Conservation (phyloP, 176 grass and related monocot genomes). For the Thinopyrum elongatum region DNA sequence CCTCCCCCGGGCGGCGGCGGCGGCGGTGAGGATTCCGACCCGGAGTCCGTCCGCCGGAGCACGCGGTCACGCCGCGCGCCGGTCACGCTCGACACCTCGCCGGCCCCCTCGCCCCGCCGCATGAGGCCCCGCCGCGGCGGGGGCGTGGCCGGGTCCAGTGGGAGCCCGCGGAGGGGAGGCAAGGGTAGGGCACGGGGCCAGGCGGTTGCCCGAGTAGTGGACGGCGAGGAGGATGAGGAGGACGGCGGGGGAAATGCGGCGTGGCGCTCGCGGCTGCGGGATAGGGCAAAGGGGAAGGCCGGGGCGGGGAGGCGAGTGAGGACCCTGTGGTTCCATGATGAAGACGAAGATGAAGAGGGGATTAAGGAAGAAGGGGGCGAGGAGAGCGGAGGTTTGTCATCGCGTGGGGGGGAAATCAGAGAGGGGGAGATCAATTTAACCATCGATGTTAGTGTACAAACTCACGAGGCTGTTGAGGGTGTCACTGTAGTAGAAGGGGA, state of each 20-base stretch:
- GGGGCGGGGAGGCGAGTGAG: conserved; percentile 33
- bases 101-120: conserved; percentile 53
- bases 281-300: conserved; percentile 69
- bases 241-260: conserved; percentile 40
- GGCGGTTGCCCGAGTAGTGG: conserved; percentile 16
- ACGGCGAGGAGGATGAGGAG: conserved; percentile 28
- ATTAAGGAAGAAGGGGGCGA: conserved; percentile 21
- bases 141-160: conserved; percentile 23
- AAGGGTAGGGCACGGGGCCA: conserved; percentile 21
- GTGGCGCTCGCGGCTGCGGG: conserved; percentile 60
- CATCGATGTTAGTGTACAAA: conserved; percentile 42
- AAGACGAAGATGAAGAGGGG: conserved; percentile 19
- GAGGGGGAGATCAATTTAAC: conserved; percentile 52
- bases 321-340: conserved; percentile 31
- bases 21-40: conserved; percentile 21
- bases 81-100: conserved; percentile 74
- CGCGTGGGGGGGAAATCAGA: conserved; percentile 32
- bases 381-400: conserved; percentile 25
- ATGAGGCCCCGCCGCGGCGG: conserved; percentile 42
- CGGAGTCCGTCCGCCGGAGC: conserved; percentile 66
- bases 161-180: conserved; percentile 41
- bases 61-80: conserved; percentile 72
- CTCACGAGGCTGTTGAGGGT: not conserved
- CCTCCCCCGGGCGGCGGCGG: conserved; percentile 7
- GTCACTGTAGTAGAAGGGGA: conserved; percentile 33